Evolutionary conservation across 768 basidiomycete species (phyloP), one percentile per base, ranked within the genome.

Genomic region (Suillus brevipes): DNA sequence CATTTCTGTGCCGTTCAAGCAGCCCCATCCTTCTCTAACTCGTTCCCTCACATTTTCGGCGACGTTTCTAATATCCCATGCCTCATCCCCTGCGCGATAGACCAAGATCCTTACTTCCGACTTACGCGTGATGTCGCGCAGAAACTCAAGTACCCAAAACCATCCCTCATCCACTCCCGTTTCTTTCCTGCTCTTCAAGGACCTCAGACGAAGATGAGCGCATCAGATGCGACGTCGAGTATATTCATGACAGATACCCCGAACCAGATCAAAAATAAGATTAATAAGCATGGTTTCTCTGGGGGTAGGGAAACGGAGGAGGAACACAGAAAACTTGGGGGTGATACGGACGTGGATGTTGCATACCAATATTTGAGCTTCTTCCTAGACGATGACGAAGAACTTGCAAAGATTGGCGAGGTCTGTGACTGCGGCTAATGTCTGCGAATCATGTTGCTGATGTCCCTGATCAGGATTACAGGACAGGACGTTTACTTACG

Each of bases 171-270:
- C 58, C 95, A 99, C 78, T 86, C 96, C 56, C 97, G 97, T 73
- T 99, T 99, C 84, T 97, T 99, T 81, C 97, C 97, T 13, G 96
- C 97, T 6, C 84, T 99, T 12, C 97, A 98, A 78, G 97, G 97
- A 50, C 92, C 97, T 3, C 95, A 97, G 77, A 97, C 95, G 42
- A 99, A 99, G 81, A 99, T 99, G 97, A 97, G 95, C 76, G 97
- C 97, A 6, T 95, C 93, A 59, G 91, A 97, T 77, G 82, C 87
- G 25, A 97, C 95, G 78, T 92, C 90, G 68, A 92, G 92, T 68
- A 96, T 99, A 69, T 99, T 85, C 82, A 98, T 99, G 97, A 94
- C 84, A 38, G 97, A 99, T 75, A 93, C 91, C 65, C 82, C 88
- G 4, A 87, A 87, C 64, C 93, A 96, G 78, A 98, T 99, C 80